phyloP scores from a whole-genome alignment of 129 eudicot genomes.

The sunflower (Helianthus annuus) region DNA sequence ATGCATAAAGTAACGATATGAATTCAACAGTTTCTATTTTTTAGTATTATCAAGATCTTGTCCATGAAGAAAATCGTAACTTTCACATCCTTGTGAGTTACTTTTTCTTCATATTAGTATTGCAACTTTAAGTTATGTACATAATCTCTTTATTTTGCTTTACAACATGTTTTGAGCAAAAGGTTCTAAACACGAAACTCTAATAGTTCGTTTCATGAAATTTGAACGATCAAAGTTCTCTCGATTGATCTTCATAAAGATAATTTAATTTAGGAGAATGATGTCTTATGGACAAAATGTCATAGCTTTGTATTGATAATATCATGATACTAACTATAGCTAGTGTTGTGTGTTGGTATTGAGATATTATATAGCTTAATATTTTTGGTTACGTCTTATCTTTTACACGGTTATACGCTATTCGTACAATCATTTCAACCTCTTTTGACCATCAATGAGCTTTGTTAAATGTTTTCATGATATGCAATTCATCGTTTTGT shows the following conservation, averaged over 20 bases:
- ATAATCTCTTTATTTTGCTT: not conserved
- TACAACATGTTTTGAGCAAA: too few relatives aligned
- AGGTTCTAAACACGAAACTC: too few relatives aligned
- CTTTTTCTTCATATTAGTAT: not conserved
- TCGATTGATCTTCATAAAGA: not conserved
- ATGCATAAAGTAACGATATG: constrained; percentile 8
- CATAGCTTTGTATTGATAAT: not conserved
- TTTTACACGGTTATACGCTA: too few relatives aligned
- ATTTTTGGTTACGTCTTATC: too few relatives aligned
- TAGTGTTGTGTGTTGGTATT: not conserved
- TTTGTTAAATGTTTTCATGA: not conserved
- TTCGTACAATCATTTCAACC: not conserved
- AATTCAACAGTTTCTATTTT: not conserved
- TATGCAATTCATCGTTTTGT: not conserved
- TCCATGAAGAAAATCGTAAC: not conserved
- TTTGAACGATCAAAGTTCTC: not conserved
- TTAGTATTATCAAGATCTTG: not conserved
- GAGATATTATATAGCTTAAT: not conserved
- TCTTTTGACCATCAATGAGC: not conserved
- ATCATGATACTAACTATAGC: not conserved
- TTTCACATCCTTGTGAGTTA: too few relatives aligned
- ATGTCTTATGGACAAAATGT: too few relatives aligned
- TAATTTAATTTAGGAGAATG: too few relatives aligned
- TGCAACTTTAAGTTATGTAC: not conserved
- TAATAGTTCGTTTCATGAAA: too few relatives aligned